Conservation (phyloP, 805 yeast species). For the Yarrowia sp. region DNA sequence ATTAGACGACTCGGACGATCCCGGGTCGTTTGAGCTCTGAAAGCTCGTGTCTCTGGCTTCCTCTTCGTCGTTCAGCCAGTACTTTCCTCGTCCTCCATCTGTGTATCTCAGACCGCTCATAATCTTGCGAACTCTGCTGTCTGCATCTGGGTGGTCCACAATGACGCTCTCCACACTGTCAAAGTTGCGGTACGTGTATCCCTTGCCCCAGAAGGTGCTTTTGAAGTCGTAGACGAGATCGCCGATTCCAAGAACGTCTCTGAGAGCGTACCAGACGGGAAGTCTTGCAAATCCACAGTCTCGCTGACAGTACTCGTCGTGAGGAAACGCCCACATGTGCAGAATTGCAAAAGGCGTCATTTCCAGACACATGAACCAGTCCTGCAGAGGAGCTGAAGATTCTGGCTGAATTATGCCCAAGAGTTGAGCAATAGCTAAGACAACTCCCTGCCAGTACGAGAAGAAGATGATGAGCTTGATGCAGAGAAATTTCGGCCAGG, state of each 20-base stretch:
- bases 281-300: slow-evolving; percentile 72
- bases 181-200: slow-evolving; percentile 76
- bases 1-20: background rate
- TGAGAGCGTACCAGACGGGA: slow-evolving; percentile 57
- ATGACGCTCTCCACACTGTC: slow-evolving; percentile 73
- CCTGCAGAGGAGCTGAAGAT: slow-evolving; percentile 53
- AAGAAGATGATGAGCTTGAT: slow-evolving; percentile 94
- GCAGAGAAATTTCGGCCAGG: slow-evolving; percentile 89
- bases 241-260: slow-evolving; percentile 72
- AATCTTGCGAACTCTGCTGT: slow-evolving; percentile 63
- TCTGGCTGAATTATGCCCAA: slow-evolving; percentile 33
- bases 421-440: slow-evolving; percentile 45
- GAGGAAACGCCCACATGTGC: slow-evolving; percentile 85
- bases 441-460: slow-evolving; percentile 94
- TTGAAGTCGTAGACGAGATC: slow-evolving; percentile 80
- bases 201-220: slow-evolving; percentile 62
- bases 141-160: slow-evolving; percentile 62
- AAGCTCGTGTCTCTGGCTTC: no score
- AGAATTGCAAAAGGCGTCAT: slow-evolving; percentile 80
- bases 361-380: slow-evolving; percentile 77
- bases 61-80: slow-evolving; percentile 68
- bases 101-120: slow-evolving; percentile 81
- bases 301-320: slow-evolving; percentile 62
- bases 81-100: slow-evolving; percentile 72
- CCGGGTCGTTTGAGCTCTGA: no score